These are phyloP conservation scores for Leptodontidium sp. DNA, from an alignment of 2,329 filamentous ascomycete species.

Conservation along the genomic window DNA sequence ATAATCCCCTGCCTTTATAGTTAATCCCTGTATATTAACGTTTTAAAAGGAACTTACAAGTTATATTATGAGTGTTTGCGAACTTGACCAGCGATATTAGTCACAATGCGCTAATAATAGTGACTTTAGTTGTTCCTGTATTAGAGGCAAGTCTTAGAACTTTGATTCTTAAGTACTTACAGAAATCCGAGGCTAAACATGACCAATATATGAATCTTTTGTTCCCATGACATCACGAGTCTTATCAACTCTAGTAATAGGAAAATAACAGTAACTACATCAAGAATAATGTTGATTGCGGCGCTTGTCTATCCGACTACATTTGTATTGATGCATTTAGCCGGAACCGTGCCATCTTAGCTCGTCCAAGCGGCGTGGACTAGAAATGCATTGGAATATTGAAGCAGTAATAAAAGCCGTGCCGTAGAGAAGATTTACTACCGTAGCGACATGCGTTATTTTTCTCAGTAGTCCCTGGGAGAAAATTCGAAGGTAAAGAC, in stretches of 20 bases:
- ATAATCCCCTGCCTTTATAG: no score
- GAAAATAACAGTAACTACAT: conserved; percentile 60
- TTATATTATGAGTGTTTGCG: conserved; percentile 32
- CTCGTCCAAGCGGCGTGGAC: no score
- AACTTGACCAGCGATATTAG: conserved; percentile 34
- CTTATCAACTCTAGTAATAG: conserved; percentile 55
- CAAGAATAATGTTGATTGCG: conserved; percentile 59
- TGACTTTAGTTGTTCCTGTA: conserved; percentile 26
- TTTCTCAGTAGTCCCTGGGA: conserved; percentile 26
- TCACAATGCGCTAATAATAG: conserved; percentile 35
- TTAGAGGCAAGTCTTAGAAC: neutral
- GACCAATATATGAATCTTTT: conserved; percentile 50
- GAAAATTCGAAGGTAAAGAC: conserved; percentile 37
- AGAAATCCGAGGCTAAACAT: conserved; percentile 61
- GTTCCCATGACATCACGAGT: conserved; percentile 48
- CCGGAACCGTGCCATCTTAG: neutral
- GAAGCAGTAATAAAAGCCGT: no score
- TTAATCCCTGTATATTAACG: no score
- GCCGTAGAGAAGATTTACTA: conserved; percentile 21
- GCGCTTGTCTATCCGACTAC: conserved; percentile 59
- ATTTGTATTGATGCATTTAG: conserved; percentile 58
- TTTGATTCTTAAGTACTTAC: conserved; percentile 25
- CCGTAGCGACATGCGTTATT: conserved; percentile 26
- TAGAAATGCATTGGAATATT: no score
- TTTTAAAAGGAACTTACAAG: no score